Conservation (phyloP, 1,139 yeast genomes). For the Candida mesenterica region DNA sequence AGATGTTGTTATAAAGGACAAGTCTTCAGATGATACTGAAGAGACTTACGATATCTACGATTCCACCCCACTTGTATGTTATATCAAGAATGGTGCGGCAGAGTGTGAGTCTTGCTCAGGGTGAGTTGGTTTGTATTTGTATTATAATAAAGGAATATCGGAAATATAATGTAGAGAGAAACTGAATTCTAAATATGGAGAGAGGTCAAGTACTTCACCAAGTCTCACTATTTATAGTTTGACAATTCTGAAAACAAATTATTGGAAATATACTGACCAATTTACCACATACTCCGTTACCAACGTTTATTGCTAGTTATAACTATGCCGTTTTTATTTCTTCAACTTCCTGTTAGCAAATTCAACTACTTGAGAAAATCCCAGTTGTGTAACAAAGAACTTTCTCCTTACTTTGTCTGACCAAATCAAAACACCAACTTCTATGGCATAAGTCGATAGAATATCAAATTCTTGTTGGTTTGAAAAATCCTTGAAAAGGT, state of each 20-base stretch:
- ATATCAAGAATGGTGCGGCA: conserved; percentile 29
- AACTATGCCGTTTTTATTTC: too few relatives aligned
- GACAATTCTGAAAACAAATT: too few relatives aligned
- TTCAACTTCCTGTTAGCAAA: conserved; percentile 67
- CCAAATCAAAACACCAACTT: conserved; percentile 89
- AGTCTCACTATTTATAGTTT: too few relatives aligned
- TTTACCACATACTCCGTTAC: too few relatives aligned
- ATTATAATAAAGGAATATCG: conserved; percentile 4
- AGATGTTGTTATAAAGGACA: conserved; percentile 10
- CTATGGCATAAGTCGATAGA: conserved; percentile 76
- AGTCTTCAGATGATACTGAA: conserved; percentile 8
- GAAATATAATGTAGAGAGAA: too few relatives aligned
- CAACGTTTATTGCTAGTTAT: too few relatives aligned
- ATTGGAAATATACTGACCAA: too few relatives aligned
- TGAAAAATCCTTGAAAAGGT: conserved; percentile 80
- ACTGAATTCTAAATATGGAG: not conserved
- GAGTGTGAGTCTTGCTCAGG: conserved; percentile 52
- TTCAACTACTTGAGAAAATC: conserved; percentile 84
- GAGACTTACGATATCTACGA: conserved; percentile 28
- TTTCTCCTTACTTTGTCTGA: conserved; percentile 67
- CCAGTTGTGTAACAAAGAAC: conserved; percentile 80
- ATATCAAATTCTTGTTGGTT: conserved; percentile 74
- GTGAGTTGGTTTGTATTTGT: conserved; percentile 12
- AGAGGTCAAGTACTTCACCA: conserved; percentile 1
- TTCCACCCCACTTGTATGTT: conserved; percentile 39